Conservation (phyloP, 192 early-diverging fungal species). For the Backusella liffmaniae region DNA sequence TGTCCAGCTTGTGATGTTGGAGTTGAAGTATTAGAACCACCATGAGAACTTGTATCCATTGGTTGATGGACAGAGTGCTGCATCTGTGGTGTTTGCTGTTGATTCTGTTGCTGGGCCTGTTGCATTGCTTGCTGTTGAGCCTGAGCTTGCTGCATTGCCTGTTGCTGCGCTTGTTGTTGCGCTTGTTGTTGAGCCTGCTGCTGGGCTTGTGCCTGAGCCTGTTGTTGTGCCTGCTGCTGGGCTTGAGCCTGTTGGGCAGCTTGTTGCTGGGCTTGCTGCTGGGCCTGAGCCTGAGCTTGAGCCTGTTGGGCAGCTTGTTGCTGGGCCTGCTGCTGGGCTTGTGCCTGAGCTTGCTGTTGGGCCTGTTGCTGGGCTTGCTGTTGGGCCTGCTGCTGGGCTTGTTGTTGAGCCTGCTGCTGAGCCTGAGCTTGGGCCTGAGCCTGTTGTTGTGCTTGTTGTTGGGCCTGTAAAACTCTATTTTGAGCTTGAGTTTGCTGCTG, state of each 20-base stretch:
- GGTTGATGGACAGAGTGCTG: slow-evolving; percentile 19
- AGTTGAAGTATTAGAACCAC: neutral
- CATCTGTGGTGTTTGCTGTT: slow-evolving; percentile 6
- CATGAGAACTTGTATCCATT: neutral
- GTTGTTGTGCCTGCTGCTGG: neutral
- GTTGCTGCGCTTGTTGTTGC: slow-evolving; percentile 1
- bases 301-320: neutral
- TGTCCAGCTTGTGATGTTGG: neutral
- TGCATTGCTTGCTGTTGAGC: slow-evolving; percentile 8
- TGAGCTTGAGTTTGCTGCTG: slow-evolving; percentile 21
- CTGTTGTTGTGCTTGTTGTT: slow-evolving; percentile 18
- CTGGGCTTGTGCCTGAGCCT: neutral
- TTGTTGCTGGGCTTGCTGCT: slow-evolving; percentile 10
- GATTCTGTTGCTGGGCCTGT: neutral
- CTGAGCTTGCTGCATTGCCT: slow-evolving; percentile 4
- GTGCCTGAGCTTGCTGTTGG: neutral
- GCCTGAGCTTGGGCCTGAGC: slow-evolving; percentile 4
- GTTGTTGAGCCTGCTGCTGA: neutral
- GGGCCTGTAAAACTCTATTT: neutral
- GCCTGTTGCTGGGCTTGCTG: neutral
- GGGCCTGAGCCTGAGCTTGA: slow-evolving; percentile 6
- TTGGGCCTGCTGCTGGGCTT: neutral
- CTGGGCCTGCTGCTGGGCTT: neutral
- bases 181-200: slow-evolving; percentile 15
- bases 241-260: neutral